phyloP scores from a whole-genome alignment of 805 yeast species.

The Saturnispora dispora region DNA sequence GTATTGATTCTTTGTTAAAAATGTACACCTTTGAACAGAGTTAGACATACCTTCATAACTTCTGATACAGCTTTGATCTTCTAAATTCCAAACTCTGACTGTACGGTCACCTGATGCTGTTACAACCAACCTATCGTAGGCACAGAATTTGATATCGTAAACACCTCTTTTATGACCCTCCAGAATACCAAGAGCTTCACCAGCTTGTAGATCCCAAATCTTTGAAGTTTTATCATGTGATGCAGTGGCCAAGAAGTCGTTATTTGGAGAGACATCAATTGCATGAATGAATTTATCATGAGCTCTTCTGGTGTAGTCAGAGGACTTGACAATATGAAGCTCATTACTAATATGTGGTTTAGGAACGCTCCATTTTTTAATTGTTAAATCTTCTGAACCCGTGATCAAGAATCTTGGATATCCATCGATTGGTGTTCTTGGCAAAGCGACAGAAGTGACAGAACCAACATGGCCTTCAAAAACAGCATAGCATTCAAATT shows the following conservation, averaged over 20 bases:
- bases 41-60: constrained; percentile 94
- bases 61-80: constrained; percentile 61
- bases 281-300: constrained; percentile 95
- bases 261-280: constrained; percentile 84
- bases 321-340: constrained; percentile 36
- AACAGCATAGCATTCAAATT: constrained; percentile 42
- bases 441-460: constrained; percentile 72
- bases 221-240: constrained; percentile 90
- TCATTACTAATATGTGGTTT: constrained; percentile 19
- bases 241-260: constrained; percentile 82
- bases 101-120: constrained; percentile 90
- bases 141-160: constrained; percentile 84
- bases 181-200: constrained; percentile 77
- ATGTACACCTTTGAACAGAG: constrained; percentile 76
- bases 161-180: constrained; percentile 91
- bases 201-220: constrained; percentile 78
- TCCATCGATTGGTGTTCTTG: constrained; percentile 37
- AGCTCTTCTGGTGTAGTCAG: constrained; percentile 88
- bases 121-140: constrained; percentile 63
- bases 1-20: constrained; percentile 58
- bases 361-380: constrained; percentile 79
- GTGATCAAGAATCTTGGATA: constrained; percentile 68
- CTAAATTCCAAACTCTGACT: constrained; percentile 78
- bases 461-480: constrained; percentile 85
- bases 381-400: constrained; percentile 76